Conservation (phyloP, 495 filamentous ascomycete species). For the Xylaria curta region DNA sequence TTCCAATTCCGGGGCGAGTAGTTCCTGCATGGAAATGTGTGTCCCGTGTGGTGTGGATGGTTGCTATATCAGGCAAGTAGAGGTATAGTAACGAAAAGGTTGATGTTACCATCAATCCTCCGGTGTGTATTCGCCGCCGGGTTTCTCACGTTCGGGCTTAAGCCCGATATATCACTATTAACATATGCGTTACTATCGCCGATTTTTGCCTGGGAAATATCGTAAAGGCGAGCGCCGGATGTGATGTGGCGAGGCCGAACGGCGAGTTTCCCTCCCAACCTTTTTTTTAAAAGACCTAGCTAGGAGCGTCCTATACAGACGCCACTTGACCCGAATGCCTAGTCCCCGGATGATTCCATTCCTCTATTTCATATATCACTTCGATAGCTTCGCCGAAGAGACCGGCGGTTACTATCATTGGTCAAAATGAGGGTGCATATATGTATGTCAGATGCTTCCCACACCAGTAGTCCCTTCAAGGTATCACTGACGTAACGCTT, state of each 20-base stretch:
- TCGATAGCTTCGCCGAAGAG: background rate
- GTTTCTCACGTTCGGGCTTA: background rate
- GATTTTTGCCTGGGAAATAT: background rate
- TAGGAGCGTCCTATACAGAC: background rate
- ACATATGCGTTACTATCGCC: no score
- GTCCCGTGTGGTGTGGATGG: background rate
- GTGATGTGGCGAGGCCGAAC: background rate
- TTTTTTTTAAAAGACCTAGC: background rate
- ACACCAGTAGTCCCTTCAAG: background rate
- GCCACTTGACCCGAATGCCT: slow-evolving; percentile 5
- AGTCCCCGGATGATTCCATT: background rate
- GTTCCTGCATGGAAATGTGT: slow-evolving; percentile 3
- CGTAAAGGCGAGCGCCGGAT: background rate
- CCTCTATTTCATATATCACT: background rate
- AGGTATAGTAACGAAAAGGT: background rate
- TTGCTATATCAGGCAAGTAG: background rate
- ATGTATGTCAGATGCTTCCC: slow-evolving; percentile 26
- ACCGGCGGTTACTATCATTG: background rate
- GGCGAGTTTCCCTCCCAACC: background rate
- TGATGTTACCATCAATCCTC: background rate
- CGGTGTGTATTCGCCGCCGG: background rate
- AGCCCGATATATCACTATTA: background rate
- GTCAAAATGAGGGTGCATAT: background rate
- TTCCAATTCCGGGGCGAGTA: background rate
- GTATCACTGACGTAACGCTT: slow-evolving; percentile 14